Evolutionary conservation across 345 rosid genomes (phyloP), one percentile per base, ranked within the genome.

Genomic region (Eucalyptus sp.): DNA sequence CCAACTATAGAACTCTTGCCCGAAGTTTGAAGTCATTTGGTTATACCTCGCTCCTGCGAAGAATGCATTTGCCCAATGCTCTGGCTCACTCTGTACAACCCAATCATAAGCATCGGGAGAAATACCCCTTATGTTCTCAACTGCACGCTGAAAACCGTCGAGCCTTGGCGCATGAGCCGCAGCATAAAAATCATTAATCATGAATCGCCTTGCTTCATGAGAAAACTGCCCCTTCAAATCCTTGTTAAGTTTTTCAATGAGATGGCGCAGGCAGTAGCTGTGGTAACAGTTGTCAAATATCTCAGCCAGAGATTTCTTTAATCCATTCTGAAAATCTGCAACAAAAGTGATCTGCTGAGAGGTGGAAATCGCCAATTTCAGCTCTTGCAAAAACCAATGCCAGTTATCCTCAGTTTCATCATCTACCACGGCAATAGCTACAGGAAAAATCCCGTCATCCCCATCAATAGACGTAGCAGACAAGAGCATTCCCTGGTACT

Each of bases 201-300:
- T 92, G 91, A 96, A 95, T 50, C 96, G 94, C 87, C 97, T 96
- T 25, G 97, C 99, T 91, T 97, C 99, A 90, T 97, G 98, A 89
- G 99, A 96, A 91, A 96, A 95, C 91, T 95, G 96, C 84, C 97
- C 99, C 89, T 93, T 96, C 88, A 97, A 90, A 90, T 97, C 98
- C 88, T 88, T 88, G 88, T 94, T 94, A 43, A 96, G 94, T 88
- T 96, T 95, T 88, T 96, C 99, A 60, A 97, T 95, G 6, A 97
- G 97, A 92, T 91, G 96, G 51, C 96, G 97, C 54, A 97, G 83
- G 89, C 99, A 97, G 91, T 95, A 96, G 84, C 96, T 90, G 87
- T 97, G 99, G 91, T 92, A 92, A 89, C 96, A 95, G n/a, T 93
- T 93, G 85, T 92, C 94, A 90, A 96, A 96, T 76, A 95, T 92